Evolutionary conservation across 2,329 filamentous ascomycete genomes (phyloP).

Genomic region (Trichoderma harzianum): DNA sequence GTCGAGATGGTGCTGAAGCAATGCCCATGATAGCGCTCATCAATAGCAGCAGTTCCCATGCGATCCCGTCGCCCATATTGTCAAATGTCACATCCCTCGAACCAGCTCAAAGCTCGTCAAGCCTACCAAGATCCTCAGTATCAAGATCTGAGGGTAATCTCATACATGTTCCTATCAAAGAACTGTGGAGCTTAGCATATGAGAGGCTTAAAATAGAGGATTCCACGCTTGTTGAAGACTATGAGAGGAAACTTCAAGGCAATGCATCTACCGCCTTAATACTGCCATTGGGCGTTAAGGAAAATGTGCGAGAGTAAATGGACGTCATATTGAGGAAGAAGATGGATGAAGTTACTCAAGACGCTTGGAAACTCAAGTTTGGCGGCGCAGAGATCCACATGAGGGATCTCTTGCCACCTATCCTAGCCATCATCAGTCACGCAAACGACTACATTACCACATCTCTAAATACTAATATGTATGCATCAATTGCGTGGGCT

Average conservation of each 20-base stretch:
- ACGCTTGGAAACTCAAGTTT: background rate
- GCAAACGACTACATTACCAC: background rate
- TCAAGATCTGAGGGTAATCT: background rate
- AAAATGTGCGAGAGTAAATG: background rate
- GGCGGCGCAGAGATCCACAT: background rate
- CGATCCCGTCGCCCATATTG: background rate
- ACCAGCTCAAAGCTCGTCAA: background rate
- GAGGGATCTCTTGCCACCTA: background rate
- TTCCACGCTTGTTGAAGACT: background rate
- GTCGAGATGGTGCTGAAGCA: background rate
- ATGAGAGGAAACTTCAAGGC: background rate
- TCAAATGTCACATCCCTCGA: background rate
- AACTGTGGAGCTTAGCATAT: background rate
- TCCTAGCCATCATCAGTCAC: background rate
- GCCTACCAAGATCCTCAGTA: background rate
- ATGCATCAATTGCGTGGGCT: background rate
- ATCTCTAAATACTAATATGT: background rate
- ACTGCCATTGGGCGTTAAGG: background rate
- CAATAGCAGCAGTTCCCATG: background rate
- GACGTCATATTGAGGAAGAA: background rate
- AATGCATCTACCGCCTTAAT: background rate
- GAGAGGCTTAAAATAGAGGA: background rate
- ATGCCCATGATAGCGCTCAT: background rate
- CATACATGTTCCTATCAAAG: background rate
- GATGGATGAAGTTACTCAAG: background rate